Evolutionary conservation across 768 basidiomycete genomes (phyloP).

Genomic region (Tremella yokohamensis): DNA sequence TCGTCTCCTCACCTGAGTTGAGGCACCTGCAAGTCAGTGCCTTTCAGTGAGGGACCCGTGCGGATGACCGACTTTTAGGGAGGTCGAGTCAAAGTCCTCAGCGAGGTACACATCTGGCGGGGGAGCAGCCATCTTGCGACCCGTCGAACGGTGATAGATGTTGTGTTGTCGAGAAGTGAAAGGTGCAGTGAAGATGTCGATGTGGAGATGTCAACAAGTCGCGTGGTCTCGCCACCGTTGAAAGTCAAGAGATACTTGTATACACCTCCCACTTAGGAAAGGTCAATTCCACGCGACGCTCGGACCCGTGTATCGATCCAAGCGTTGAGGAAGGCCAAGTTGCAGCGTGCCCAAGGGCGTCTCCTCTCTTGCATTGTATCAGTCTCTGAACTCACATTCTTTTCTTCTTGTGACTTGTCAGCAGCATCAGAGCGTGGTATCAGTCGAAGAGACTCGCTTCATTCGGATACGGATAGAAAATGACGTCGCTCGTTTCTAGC

Average conservation of each 20-base stretch:
- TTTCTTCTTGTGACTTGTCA: too few species aligned
- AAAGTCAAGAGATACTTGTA: too few species aligned
- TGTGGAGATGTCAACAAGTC: slow-evolving; percentile 1
- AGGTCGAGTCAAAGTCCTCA: slow-evolving; percentile 37
- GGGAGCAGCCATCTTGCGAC: slow-evolving; percentile 29
- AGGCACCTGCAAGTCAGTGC: slow-evolving; percentile 31
- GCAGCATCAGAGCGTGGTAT: too few species aligned
- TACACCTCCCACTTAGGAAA: background rate
- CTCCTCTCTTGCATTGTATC: background rate
- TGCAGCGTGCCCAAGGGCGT: background rate
- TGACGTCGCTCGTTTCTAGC: slow-evolving; percentile 53
- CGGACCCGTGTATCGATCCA: background rate
- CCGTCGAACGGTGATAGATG: background rate
- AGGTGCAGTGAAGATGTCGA: background rate
- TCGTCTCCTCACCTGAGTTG: slow-evolving; percentile 37
- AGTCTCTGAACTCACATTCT: background rate
- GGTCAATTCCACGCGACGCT: slow-evolving; percentile 2
- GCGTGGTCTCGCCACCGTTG: background rate
- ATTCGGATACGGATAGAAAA: slow-evolving; percentile 41
- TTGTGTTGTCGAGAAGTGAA: background rate
- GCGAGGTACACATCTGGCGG: slow-evolving; percentile 34
- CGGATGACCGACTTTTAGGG: slow-evolving; percentile 32
- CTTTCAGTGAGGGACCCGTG: background rate
- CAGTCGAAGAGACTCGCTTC: background rate
- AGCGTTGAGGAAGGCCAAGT: background rate